A percentile compares a stretch with the other conserved stretches of the same genome.
Evolutionary conservation across 306 rosid genomes (phyloP).

Genomic region (Vigna angularis): DNA sequence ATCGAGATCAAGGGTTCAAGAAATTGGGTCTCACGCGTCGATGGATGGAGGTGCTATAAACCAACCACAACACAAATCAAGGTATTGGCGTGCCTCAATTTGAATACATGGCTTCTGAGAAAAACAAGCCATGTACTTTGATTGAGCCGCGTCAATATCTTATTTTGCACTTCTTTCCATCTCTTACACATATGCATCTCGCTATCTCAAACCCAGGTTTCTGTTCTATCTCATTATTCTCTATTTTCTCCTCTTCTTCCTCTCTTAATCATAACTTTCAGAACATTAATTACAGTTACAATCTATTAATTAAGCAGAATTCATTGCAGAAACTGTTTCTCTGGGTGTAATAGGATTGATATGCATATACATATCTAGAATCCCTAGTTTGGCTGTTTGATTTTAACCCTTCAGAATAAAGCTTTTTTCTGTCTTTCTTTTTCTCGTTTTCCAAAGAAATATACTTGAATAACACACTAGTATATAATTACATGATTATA

Average conservation of each 20-base stretch:
- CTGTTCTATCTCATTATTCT: background rate
- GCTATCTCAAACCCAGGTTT: conserved; percentile 39
- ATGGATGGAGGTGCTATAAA: background rate
- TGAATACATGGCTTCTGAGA: conserved; percentile 55
- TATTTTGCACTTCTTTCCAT: conserved; percentile 49
- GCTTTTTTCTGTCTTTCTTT: background rate
- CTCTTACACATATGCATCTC: conserved; percentile 11
- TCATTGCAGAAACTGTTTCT: background rate
- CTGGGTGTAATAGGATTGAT: background rate
- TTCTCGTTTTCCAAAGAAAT: background rate
- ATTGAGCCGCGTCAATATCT: conserved; percentile 99
- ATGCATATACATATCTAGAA: background rate
- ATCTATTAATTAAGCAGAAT: background rate
- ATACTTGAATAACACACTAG: background rate
- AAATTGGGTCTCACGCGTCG: background rate
- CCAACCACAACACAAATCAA: conserved; percentile 36
- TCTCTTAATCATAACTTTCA: background rate
- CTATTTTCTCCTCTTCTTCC: background rate
- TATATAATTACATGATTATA: conserved; percentile 13
- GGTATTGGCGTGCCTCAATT: conserved; percentile 88
- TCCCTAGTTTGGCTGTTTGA: conserved; percentile 16
- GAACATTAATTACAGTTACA: background rate
- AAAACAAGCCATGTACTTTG: conserved; percentile 58
- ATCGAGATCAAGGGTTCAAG: background rate
- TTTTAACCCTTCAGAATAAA: background rate